A percentile compares a stretch with the other conserved stretches of the same genome.
phyloP scores from a whole-genome alignment of 352 stramenopile species.

The Globisporangium carolinianum region DNA sequence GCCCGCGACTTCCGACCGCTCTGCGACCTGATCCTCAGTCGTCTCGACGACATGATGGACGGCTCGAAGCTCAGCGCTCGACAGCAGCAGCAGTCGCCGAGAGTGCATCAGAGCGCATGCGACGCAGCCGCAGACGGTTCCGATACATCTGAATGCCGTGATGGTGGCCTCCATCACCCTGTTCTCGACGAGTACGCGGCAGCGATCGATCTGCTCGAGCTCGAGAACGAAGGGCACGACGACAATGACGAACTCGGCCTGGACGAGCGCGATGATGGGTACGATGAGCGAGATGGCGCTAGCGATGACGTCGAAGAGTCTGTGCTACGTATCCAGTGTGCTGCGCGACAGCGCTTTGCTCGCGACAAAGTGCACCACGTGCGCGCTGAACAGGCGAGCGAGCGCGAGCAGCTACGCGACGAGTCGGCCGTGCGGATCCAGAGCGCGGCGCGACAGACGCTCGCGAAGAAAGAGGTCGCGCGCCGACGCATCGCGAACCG shows the following conservation, averaged over 20 bases:
- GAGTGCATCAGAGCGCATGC: not conserved
- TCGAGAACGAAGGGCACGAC: not conserved
- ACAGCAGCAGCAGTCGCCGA: conserved; percentile 2
- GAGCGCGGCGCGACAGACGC: conserved; percentile 33
- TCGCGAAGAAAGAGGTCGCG: conserved; percentile 30
- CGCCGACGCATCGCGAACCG: conserved; percentile 21
- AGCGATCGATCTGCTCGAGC: not conserved
- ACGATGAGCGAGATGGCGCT: not conserved
- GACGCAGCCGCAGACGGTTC: not conserved
- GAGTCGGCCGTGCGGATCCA: conserved; percentile 24
- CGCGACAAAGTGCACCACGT: conserved; percentile 22
- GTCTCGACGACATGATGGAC: conserved; percentile 51
- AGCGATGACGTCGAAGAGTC: conserved; percentile 12
- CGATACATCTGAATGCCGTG: too few species aligned
- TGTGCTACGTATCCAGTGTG: conserved; percentile 47
- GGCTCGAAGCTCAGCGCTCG: conserved; percentile 4
- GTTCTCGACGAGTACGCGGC: not conserved
- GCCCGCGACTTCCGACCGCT: conserved; percentile 40
- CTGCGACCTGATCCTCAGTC: conserved; percentile 54
- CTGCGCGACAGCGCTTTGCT: conserved; percentile 24
- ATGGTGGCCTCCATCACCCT: too few species aligned
- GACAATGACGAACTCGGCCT: not conserved
- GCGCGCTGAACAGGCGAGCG: conserved; percentile 16
- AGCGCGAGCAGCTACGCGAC: not conserved
- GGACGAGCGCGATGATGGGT: not conserved